Base-by-base conservation (phyloP, 192 early-diverging fungal genomes). In the Chytriomyces confervae region DNA sequence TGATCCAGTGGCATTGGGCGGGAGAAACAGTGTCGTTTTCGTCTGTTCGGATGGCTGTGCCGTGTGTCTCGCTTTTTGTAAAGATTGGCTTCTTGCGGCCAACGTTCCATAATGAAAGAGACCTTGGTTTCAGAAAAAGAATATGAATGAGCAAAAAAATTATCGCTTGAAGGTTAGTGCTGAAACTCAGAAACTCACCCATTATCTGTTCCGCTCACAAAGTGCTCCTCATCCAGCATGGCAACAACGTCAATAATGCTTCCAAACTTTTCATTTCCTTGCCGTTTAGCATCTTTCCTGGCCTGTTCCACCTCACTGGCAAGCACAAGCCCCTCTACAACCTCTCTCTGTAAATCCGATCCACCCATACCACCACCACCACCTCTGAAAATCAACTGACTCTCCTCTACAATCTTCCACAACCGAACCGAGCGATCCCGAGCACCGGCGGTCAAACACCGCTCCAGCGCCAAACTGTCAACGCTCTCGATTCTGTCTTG, bases 361-460 rank as follows among this genome's bases (percentile, higher is more conserved):
- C 72, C 77, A 11, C 69, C 71, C 11, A 48, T 16, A 5, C 81
- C 82, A 5, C 60, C 75, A 13, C 83, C 84, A 47, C 95, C 95
- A 45, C 91, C 95, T 36, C 95, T 87, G 82, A 94, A 99, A 7
- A 98, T 93, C 24, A 98, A 79, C 84, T 98, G 97, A 16, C 92
- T 89, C 66, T 98, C 96, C 62, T 99, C 96, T 24, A 93, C 89
- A 76, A 98, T 94, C 83, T 97, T 97, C 97, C 97, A 99, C 70
- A 98, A 78, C 60, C 98, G 86, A 11, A 91, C 86, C 7, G 96
- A 96, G 60, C 92, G 90, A 82, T 99, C 98, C 46, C 98, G 90
- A 9, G 92, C 88, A 16, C 98, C 98, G 7, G 90, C 85, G 10
- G 98, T 93, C 7, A 99, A 86, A 74, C 96, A 98, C 29, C 94